phyloP scores from a whole-genome alignment of 306 rosid genomes.

The Myrica gale region DNA sequence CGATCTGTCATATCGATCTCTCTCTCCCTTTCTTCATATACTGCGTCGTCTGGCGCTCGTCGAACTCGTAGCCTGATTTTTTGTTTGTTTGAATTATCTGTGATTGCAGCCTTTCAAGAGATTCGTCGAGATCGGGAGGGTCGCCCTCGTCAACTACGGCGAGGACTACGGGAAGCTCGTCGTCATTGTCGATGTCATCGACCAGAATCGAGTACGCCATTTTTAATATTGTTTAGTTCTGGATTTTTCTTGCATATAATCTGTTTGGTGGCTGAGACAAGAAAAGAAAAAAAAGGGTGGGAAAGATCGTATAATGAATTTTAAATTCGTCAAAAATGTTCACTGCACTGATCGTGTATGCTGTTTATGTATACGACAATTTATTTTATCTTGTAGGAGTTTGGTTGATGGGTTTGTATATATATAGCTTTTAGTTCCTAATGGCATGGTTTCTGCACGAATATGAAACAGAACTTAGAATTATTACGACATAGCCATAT shows the following conservation, averaged over 20 bases:
- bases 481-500: not conserved
- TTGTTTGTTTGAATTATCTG: not conserved
- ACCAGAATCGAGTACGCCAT: conserved; percentile 68
- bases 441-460: not conserved
- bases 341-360: not conserved
- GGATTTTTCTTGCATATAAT: not conserved
- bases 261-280: not conserved
- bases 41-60: not conserved
- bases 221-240: not conserved
- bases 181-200: conserved; percentile 86
- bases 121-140: conserved; percentile 89
- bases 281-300: not conserved
- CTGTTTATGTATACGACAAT: not conserved
- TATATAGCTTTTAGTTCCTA: not conserved
- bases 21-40: too few species aligned
- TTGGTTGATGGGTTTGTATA: not conserved
- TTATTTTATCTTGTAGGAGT: not conserved
- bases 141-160: conserved; percentile 89
- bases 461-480: not conserved
- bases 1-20: not conserved
- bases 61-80: not conserved
- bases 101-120: conserved; percentile 81
- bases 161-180: conserved; percentile 84
- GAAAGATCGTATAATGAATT: too few species aligned
- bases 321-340: too few species aligned